phyloP scores from a whole-genome alignment of 306 rosid genomes.

The Astragalus glycyphyllos region DNA sequence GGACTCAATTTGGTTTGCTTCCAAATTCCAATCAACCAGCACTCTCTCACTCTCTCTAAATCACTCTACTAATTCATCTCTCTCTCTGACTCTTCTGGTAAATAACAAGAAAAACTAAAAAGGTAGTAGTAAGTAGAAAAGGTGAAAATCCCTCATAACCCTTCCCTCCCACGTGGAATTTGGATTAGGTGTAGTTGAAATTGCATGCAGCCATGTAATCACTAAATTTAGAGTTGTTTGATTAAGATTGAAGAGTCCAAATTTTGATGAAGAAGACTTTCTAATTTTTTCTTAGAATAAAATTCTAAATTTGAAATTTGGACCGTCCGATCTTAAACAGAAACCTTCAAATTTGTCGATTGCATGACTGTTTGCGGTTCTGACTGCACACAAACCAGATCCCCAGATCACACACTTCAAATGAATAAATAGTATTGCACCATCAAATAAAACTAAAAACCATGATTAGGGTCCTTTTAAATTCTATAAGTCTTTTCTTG shows the following conservation, averaged over 20 bases:
- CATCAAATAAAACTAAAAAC: slow-evolving; percentile 33
- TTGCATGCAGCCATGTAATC: no score
- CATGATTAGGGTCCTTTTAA: slow-evolving; percentile 8
- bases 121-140: slow-evolving; percentile 18
- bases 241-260: no score
- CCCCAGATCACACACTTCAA: slow-evolving; percentile 40
- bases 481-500: slow-evolving; percentile 45
- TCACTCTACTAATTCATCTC: slow-evolving; percentile 41
- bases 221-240: no score
- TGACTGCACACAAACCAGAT: no score
- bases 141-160: slow-evolving; percentile 34
- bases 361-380: no score
- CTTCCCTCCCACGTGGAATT: slow-evolving; percentile 5
- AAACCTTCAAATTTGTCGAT: no score
- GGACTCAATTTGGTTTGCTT: slow-evolving; percentile 64
- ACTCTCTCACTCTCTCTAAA: slow-evolving; percentile 25
- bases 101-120: slow-evolving; percentile 48
- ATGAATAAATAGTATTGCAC: slow-evolving; percentile 33
- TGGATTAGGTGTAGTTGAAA: no score
- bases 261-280: no score
- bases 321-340: no score
- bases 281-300: no score
- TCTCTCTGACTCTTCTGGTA: slow-evolving; percentile 50
- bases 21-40: slow-evolving; percentile 67
- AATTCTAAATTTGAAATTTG: no score